Evolutionary conservation across 2,329 filamentous ascomycete species (phyloP).

Genomic region (Monosporascus cannonballus): DNA sequence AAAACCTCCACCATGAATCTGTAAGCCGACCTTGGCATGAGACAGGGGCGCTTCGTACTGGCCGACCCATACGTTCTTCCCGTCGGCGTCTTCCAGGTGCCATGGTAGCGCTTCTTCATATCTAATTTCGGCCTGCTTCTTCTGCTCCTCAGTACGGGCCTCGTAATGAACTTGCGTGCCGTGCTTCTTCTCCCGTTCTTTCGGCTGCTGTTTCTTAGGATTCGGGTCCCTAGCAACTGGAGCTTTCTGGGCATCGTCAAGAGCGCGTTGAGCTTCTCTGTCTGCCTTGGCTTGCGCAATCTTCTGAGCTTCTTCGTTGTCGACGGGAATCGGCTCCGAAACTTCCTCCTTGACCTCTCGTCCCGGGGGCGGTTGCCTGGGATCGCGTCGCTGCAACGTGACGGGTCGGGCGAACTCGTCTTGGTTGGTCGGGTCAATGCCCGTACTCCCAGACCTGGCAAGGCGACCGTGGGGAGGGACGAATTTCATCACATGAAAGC

Average conservation of each 20-base stretch:
- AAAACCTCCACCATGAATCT: constrained; percentile 65
- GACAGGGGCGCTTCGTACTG: constrained; percentile 86
- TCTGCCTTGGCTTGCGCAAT: constrained; percentile 69
- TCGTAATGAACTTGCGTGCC: constrained; percentile 75
- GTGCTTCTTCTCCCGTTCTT: constrained; percentile 69
- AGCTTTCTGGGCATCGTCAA: constrained; percentile 88
- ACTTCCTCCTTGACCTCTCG: constrained; percentile 57
- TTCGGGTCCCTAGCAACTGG: constrained; percentile 61
- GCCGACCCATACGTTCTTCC: constrained; percentile 90
- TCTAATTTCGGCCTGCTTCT: constrained; percentile 64
- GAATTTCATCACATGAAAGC: constrained; percentile 84
- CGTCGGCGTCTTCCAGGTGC: constrained; percentile 95
- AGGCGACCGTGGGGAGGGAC: constrained; percentile 44
- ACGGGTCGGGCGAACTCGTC: constrained; percentile 83
- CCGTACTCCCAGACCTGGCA: constrained; percentile 45
- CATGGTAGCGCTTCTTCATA: constrained; percentile 96
- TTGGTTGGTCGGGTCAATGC: constrained; percentile 61
- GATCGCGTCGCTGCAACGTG: constrained; percentile 82
- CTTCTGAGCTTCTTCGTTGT: constrained; percentile 55
- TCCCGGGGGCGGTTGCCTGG: constrained; percentile 61
- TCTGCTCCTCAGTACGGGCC: constrained; percentile 74
- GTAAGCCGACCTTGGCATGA: constrained; percentile 73
- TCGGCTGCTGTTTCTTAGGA: constrained; percentile 34
- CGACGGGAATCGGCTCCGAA: constrained; percentile 35
- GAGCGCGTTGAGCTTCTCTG: constrained; percentile 76